phyloP scores from a whole-genome alignment of 345 rosid species.

The Rhizophora mangle region DNA sequence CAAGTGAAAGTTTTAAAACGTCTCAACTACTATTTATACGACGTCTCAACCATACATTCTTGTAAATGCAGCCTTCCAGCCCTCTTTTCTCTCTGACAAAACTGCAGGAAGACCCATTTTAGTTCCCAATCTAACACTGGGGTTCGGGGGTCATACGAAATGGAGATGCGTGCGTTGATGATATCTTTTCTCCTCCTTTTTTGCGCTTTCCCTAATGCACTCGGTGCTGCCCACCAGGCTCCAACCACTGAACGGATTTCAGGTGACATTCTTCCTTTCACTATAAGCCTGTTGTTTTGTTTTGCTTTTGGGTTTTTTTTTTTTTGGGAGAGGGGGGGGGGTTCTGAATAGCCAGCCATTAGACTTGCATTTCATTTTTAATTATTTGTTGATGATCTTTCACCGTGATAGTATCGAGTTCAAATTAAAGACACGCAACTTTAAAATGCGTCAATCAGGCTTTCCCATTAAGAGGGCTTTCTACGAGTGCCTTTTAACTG shows the following conservation, averaged over 20 bases:
- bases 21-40: slow-evolving; percentile 66
- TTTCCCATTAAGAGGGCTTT: background rate
- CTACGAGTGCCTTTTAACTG: background rate
- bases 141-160: slow-evolving; percentile 17
- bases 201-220: slow-evolving; percentile 20
- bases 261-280: slow-evolving; percentile 34
- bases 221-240: slow-evolving; percentile 38
- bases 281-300: background rate
- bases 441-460: background rate
- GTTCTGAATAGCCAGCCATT: no score
- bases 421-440: no score
- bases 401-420: no score
- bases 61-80: slow-evolving; percentile 32
- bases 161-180: slow-evolving; percentile 39
- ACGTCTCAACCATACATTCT: slow-evolving; percentile 56
- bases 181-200: slow-evolving; percentile 25
- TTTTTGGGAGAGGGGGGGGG: background rate
- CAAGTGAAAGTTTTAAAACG: slow-evolving; percentile 42
- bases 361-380: no score
- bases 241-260: slow-evolving; percentile 72
- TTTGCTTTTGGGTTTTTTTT: background rate
- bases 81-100: slow-evolving; percentile 17
- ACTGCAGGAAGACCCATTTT: slow-evolving; percentile 24
- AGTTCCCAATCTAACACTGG: background rate
- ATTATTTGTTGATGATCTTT: no score